Evolutionary conservation across 108 stramenopile genomes (phyloP).

Genomic region (Discostella pseudostelligera): DNA sequence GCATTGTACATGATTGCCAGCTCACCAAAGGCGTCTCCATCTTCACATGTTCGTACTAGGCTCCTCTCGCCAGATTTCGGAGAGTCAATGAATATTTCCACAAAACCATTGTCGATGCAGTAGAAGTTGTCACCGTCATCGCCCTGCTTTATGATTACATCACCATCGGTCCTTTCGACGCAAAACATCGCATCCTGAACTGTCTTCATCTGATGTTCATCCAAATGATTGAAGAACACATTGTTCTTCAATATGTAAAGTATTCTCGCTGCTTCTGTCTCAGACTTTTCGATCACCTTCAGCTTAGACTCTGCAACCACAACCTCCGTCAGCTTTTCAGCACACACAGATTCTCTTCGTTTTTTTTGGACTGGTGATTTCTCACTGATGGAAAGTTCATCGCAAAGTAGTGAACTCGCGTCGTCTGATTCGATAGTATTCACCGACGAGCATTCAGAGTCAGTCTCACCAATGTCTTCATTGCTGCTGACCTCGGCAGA

Average conservation of each 20-base stretch:
- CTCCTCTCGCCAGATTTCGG: constrained; percentile 63
- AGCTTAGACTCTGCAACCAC: constrained; percentile 22
- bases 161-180: constrained; percentile 50
- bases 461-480: constrained; percentile 19
- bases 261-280: constrained; percentile 51
- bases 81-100: constrained; percentile 57
- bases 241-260: constrained; percentile 55
- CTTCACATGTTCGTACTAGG: constrained; percentile 70
- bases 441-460: constrained; percentile 13
- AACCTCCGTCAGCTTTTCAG: constrained; percentile 26
- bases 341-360: constrained; percentile 31
- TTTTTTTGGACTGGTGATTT: constrained; percentile 18
- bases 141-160: constrained; percentile 87
- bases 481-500: constrained; percentile 6
- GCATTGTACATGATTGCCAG: constrained; percentile 88
- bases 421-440: constrained; percentile 13
- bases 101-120: constrained; percentile 78
- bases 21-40: constrained; percentile 85
- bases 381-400: background rate
- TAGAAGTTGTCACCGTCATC: constrained; percentile 88
- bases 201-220: constrained; percentile 45
- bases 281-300: constrained; percentile 47
- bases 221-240: constrained; percentile 63
- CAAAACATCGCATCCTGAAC: constrained; percentile 60
- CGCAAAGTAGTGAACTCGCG: background rate